Evolutionary conservation across 2,329 filamentous ascomycete genomes (phyloP), one percentile per base, ranked within the genome.

Genomic region (Emmonsia crescens): DNA sequence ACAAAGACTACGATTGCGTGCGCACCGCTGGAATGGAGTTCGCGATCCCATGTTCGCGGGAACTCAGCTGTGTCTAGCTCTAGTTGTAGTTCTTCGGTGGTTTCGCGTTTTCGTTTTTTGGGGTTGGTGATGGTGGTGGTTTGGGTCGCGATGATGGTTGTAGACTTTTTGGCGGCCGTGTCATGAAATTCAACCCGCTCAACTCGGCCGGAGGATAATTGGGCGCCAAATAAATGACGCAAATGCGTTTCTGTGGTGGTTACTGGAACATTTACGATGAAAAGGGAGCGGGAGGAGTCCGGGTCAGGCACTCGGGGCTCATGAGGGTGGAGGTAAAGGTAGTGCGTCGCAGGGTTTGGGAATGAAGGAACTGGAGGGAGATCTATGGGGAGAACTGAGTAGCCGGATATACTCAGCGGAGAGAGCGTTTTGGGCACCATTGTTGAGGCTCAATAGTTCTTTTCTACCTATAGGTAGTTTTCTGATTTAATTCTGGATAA

Each of bases 191-290:
- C 78, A 5, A 95, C 87, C 59, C 78, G 80, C 73, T 96, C 90
- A 56, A 97, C 88, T 55, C 88, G 82, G 2, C 89, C 89, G 0
- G 88, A 85, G 9, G 89, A 88, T 0, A 96, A 81, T 19, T 95
- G 83, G 0, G 82, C 79, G 0, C 84, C 78, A 67, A 97, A 95
- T 0, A 97, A 77, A 49, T 85, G 80, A 52, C 90, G 86, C 49
- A 97, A 81, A 68, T 92, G 89, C 0, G 80, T 74, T 61, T 90
- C 86, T 4, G 90, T 95, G 63, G 90, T 87, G 71, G 96, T 92
- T 65, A 88, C 80, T 6, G 94, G 94, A 0, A 95, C 78, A 70
- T 99, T 97, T 65, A 92, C 89, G n/a, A 96, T 73, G 75, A 96
- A 99, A 21, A 99, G 81, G 64, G 89, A 91, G 68, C 92, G 86